These are phyloP conservation scores for Centrapalus pauciflorus DNA, from an alignment of 129 eudicot species.

Conservation along the genomic window DNA sequence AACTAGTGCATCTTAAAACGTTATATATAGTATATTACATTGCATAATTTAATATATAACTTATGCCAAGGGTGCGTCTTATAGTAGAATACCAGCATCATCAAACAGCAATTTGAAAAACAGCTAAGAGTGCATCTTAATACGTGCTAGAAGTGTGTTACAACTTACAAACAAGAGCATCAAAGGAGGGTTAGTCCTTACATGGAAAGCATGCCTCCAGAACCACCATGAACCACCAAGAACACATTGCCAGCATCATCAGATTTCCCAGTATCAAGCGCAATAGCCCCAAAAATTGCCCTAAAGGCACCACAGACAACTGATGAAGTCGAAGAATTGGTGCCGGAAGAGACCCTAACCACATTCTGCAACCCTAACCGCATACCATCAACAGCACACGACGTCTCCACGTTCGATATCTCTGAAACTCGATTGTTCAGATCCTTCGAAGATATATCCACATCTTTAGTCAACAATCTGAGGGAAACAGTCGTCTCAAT, in stretches of 20 bases:
- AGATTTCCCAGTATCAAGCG: conserved; percentile 52
- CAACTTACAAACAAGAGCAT: conserved; percentile 4
- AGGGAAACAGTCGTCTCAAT: conserved; percentile 53
- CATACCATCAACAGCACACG: conserved; percentile 67
- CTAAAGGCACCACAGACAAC: conserved; percentile 84
- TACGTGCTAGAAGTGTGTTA: conserved; percentile 9
- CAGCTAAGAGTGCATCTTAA: background rate
- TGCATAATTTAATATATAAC: no score
- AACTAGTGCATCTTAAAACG: no score
- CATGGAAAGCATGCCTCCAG: conserved; percentile 31
- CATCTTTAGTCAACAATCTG: conserved; percentile 30
- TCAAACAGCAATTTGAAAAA: background rate
- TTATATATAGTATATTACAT: no score
- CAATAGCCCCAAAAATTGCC: conserved; percentile 76
- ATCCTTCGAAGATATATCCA: conserved; percentile 60
- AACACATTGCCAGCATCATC: conserved; percentile 65
- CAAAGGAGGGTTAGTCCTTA: conserved; percentile 15
- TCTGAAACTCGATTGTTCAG: conserved; percentile 46
- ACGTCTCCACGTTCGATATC: conserved; percentile 54
- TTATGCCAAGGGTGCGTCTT: no score
- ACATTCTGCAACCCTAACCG: conserved; percentile 60
- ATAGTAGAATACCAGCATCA: background rate
- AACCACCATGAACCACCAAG: conserved; percentile 33
- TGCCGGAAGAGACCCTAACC: conserved; percentile 67
- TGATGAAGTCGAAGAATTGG: conserved; percentile 55